Percentiles rank a stretch among this genome's conserved stretches.
Evolutionary conservation across 2,329 filamentous ascomycete species (phyloP).

Genomic region (Pseudogymnoascus sp.): DNA sequence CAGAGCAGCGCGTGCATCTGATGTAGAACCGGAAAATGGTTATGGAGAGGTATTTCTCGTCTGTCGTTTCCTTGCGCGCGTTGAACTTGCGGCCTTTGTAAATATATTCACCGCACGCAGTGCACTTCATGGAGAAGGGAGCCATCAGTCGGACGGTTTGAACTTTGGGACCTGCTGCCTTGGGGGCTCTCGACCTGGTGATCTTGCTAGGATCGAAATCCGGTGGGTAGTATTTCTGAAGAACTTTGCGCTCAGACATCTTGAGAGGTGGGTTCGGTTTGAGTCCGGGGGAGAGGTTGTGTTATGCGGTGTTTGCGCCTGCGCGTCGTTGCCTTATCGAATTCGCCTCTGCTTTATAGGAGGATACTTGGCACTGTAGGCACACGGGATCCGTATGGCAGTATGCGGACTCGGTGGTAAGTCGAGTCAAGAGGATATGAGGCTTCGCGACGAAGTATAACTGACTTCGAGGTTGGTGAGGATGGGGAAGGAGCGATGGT

Average conservation of each 20-base stretch:
- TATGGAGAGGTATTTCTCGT: constrained; percentile 83
- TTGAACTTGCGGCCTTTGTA: constrained; percentile 96
- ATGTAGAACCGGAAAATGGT: constrained; percentile 88
- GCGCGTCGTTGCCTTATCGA: neutral
- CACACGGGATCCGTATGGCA: neutral
- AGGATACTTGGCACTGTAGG: neutral
- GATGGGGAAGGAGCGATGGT: neutral
- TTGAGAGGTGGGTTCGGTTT: constrained; percentile 10
- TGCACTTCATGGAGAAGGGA: constrained; percentile 74
- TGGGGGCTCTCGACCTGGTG: constrained; percentile 58
- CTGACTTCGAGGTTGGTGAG: neutral
- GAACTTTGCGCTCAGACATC: constrained; percentile 84
- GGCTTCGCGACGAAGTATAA: neutral
- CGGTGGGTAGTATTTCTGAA: constrained; percentile 57
- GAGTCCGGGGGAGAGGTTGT: neutral
- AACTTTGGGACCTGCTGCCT: constrained; percentile 66
- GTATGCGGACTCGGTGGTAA: neutral
- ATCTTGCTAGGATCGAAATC: constrained; percentile 89
- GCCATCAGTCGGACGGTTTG: constrained; percentile 88
- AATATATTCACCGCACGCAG: constrained; percentile 65
- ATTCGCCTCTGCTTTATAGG: neutral
- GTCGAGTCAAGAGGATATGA: neutral
- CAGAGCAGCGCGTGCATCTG: constrained; percentile 75
- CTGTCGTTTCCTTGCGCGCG: constrained; percentile 82
- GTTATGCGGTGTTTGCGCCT: neutral